Conservation (phyloP, 805 yeast species). For the Priceomyces medius region DNA sequence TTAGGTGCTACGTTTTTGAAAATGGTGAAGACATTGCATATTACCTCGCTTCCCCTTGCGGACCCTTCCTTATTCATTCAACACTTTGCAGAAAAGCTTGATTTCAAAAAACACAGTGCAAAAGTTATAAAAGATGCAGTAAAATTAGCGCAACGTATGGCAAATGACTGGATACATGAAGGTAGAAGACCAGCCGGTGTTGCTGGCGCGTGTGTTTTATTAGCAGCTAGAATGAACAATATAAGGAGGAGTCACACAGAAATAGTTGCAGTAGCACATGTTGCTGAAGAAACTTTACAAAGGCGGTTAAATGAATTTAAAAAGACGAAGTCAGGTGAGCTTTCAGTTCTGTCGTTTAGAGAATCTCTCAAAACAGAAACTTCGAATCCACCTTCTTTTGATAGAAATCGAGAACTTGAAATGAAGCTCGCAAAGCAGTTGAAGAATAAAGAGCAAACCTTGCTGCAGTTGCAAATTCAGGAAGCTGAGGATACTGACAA, state of each 20-base stretch:
- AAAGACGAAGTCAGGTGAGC: conserved; percentile 66
- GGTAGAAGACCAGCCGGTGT: conserved; percentile 98
- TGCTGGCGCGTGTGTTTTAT: conserved; percentile 91
- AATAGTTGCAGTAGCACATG: conserved; percentile 91
- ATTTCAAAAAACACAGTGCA: conserved; percentile 69
- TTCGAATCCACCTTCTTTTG: conserved; percentile 82
- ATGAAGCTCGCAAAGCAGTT: conserved; percentile 35
- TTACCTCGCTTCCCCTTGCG: conserved; percentile 76
- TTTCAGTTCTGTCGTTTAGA: conserved; percentile 76
- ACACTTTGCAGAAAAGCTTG: conserved; percentile 86
- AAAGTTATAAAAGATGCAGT: conserved; percentile 87
- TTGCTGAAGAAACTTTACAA: conserved; percentile 92
- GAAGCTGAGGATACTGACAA: conserved; percentile 10
- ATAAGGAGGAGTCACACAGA: conserved; percentile 89
- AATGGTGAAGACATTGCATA: conserved; percentile 82
- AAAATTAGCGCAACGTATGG: conserved; percentile 84
- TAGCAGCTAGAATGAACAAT: conserved; percentile 97
- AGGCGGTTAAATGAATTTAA: conserved; percentile 86
- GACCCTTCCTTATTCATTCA: conserved; percentile 94
- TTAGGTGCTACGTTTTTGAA: conserved; percentile 95
- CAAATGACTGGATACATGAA: conserved; percentile 92
- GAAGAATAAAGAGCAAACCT: conserved; percentile 17
- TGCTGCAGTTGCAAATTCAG: conserved; percentile 19
- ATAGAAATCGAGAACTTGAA: conserved; percentile 57
- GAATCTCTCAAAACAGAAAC: conserved; percentile 39